Base-by-base conservation (phyloP, 148 eudicot species). In the Camellia japonica region DNA sequence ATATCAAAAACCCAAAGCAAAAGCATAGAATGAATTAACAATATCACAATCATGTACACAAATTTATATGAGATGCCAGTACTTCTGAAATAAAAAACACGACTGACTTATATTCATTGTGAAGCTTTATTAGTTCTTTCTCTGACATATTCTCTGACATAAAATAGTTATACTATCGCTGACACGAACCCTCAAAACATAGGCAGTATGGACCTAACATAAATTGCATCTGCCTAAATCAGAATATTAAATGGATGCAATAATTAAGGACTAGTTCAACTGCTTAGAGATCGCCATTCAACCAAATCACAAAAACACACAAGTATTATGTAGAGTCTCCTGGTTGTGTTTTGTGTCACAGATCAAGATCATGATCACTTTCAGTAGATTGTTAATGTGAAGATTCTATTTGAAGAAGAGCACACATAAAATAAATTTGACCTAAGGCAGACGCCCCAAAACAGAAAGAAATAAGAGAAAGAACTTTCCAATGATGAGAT, bases 151-250 rank as follows among this genome's bases (percentile, higher is more conserved):
- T n/a, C n/a, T 23, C 23, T 23, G 23, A 23, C 23, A 23, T 23
- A 72, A 71, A 71, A 47, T 0, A 47, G 42, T 14, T 8, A 23
- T 7, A 59, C 52, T 19, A 44, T 59, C 43, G 19, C 7, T 16
- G 19, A 63, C 5, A 74, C 77, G 38, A 74, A 30, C 44, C 46
- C 20, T 61, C 67, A 59, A 75, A 75, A 6, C 70, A 66, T 66
- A 30, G 10, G 70, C 16, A 66, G 15, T 5, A 66, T 1, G 66
- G 9, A 66, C 3, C 70, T 66, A 66, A 66, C 46, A 38, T 1
- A 66, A 66, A 66, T 46, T 41, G 46, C 13, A 23, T 5, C 46
- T 11, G 46, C 46, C 9, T 20, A 59, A 59, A 68, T 41, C n/a
- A 41, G 51, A 15, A 68, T 68, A 47, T 18, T 44, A 47, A 30